Evolutionary conservation across 164 flowering plant genomes (phyloP).

Genomic region (Warburgia ugandensis): DNA sequence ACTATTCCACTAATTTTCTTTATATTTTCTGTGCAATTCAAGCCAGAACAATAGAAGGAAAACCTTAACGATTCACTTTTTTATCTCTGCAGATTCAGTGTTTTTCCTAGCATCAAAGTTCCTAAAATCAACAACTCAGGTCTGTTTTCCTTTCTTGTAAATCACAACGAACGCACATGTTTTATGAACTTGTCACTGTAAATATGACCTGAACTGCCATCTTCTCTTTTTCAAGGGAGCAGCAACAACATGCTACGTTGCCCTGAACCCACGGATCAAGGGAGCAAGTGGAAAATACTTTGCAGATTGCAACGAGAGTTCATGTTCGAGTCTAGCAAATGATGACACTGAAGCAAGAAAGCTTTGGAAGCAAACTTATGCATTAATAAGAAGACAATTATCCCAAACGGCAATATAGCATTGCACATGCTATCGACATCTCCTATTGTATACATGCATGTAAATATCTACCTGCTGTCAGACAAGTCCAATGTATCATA

Average conservation of each 20-base stretch:
- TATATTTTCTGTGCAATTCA: no score
- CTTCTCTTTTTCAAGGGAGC: slow-evolving; percentile 55
- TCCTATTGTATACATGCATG: no score
- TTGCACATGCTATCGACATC: no score
- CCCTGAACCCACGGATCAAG: slow-evolving; percentile 46
- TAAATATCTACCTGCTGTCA: no score
- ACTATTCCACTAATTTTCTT: no score
- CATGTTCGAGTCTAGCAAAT: slow-evolving; percentile 62
- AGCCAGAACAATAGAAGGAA: no score
- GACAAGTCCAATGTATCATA: no score
- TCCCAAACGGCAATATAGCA: slow-evolving; percentile 12
- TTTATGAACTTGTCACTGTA: not conserved
- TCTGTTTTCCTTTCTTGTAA: slow-evolving; percentile 17
- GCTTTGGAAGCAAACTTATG: slow-evolving; percentile 63
- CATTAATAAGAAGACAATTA: slow-evolving; percentile 36
- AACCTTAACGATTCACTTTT: no score
- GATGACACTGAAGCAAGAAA: slow-evolving; percentile 56
- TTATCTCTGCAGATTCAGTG: slow-evolving; percentile 59
- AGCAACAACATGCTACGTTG: slow-evolving; percentile 83
- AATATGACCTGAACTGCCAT: not conserved
- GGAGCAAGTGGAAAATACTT: slow-evolving; percentile 81
- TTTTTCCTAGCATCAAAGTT: slow-evolving; percentile 79
- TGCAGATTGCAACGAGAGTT: slow-evolving; percentile 81
- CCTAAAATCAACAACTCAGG: slow-evolving; percentile 79
- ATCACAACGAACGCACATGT: not conserved